Evolutionary conservation across 2,329 filamentous ascomycete genomes (phyloP), one percentile per base, ranked within the genome.

Genomic region (Paraconiothyrium sp.): DNA sequence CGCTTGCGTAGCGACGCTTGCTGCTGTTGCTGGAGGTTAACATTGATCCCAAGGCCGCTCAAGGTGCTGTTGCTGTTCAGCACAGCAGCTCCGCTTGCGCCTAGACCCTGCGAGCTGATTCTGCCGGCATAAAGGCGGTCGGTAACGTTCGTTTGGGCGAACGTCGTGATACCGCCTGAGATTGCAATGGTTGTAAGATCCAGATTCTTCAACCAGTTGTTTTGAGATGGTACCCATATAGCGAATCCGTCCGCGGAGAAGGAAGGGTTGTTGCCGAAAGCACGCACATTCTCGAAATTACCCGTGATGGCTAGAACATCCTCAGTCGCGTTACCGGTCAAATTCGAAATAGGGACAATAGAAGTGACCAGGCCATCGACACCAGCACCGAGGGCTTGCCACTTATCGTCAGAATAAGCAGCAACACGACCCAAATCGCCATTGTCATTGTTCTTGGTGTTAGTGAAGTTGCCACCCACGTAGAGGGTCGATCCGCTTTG

Each of bases 191-290:
- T 84, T 8, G 86, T 80, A 7, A 87, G 82, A 11, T 79, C 71
- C 20, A 97, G 81, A 68, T 96, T 95, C 73, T 93, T 88, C 16
- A 99, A 84, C 95, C 95, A 99, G 75, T 95, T 95, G 60, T 84
- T 85, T 64, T 86, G 84, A 3, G 93, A 96, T 3, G 92, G 92
- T 8, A 98, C 90, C 95, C 95, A 99, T 41, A 98, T 84, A 14
- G 93, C 94, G 72, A 99, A 93, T 2, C 94, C 93, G 54, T 88
- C 79, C 0, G 89, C 91, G 9, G 85, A 72, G 32, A 89, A 84
- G 10, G 88, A 85, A 7, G 84, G 77, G 67, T 89, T 89, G 65
- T 83, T 83, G 39, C 82, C 88, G 69, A 93, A 94, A 0, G 85
- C 86, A 32, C 90, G 85, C 63, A 97, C 88, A 57, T 88, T 83